Conservation (phyloP, 2,329 filamentous ascomycete species). For the Talaromyces verruculosus region DNA sequence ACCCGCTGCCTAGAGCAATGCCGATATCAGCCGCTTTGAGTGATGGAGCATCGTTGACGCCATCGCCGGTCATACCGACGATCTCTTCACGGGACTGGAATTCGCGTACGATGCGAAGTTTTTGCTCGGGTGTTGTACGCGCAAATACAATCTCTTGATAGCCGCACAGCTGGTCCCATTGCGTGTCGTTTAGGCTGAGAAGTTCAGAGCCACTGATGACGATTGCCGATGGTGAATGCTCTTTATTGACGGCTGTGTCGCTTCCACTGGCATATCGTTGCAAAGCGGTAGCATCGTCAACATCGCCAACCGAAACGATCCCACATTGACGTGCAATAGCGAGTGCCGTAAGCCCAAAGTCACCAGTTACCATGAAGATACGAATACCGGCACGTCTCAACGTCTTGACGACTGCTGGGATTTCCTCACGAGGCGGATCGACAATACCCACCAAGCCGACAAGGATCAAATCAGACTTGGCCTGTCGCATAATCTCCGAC, state of each 20-base stretch:
- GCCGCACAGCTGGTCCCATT: constrained; percentile 65
- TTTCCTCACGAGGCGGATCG: constrained; percentile 61
- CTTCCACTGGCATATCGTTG: constrained; percentile 22
- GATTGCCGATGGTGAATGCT: constrained; percentile 48
- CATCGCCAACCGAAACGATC: constrained; percentile 58
- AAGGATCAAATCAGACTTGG: constrained; percentile 51
- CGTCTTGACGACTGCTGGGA: constrained; percentile 59
- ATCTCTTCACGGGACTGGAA: constrained; percentile 63
- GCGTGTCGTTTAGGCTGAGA: constrained; percentile 62
- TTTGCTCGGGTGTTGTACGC: constrained; percentile 74
- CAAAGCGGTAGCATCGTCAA: constrained; percentile 58
- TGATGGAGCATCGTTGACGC: constrained; percentile 47
- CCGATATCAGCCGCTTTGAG: constrained; percentile 58
- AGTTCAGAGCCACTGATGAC: constrained; percentile 67
- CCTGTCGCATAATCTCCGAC: constrained; percentile 56
- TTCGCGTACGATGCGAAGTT: constrained; percentile 74
- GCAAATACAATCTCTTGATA: constrained; percentile 77
- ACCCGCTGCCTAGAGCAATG: constrained; percentile 59
- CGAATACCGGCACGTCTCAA: constrained; percentile 68
- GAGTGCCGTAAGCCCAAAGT: constrained; percentile 72
- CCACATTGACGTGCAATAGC: constrained; percentile 72
- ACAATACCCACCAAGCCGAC: constrained; percentile 60
- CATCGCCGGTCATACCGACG: constrained; percentile 54
- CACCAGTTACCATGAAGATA: constrained; percentile 81
- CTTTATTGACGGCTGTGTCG: constrained; percentile 8